Conservation (phyloP, 2,329 filamentous ascomycete species). For the Colletotrichum sp. region DNA sequence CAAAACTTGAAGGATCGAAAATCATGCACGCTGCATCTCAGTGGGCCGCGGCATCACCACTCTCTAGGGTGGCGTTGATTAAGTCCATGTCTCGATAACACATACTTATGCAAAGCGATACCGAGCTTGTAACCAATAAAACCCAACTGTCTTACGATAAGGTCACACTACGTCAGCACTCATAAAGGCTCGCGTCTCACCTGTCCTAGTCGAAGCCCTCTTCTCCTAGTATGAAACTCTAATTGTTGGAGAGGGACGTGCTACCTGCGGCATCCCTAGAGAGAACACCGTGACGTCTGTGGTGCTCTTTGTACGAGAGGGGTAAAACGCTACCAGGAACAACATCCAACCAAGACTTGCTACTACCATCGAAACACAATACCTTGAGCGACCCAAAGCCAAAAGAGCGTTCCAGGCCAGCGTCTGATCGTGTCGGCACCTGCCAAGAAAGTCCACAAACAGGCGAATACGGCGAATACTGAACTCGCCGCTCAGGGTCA, state of each 20-base stretch:
- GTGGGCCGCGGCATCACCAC: background rate
- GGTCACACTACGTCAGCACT: background rate
- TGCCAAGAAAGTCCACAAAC: background rate
- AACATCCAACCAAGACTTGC: background rate
- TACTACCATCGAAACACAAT: background rate
- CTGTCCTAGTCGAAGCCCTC: background rate
- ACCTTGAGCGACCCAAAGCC: background rate
- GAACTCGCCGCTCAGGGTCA: background rate
- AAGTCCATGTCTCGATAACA: background rate
- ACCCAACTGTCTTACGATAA: background rate
- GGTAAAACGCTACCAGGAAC: background rate
- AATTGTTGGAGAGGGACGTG: slow-evolving; percentile 5
- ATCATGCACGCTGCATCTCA: background rate
- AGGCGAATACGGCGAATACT: background rate
- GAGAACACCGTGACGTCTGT: background rate
- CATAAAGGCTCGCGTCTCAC: background rate
- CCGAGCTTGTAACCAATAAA: background rate
- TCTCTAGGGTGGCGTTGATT: background rate
- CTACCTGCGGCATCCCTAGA: background rate
- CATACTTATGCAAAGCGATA: background rate
- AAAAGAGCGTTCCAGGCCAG: background rate
- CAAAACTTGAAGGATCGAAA: background rate
- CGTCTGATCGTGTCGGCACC: background rate
- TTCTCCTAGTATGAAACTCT: background rate
- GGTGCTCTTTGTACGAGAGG: background rate